Evolutionary conservation across 352 stramenopile genomes (phyloP), one percentile per base, ranked within the genome.

Genomic region (Elongisporangium undulatum): DNA sequence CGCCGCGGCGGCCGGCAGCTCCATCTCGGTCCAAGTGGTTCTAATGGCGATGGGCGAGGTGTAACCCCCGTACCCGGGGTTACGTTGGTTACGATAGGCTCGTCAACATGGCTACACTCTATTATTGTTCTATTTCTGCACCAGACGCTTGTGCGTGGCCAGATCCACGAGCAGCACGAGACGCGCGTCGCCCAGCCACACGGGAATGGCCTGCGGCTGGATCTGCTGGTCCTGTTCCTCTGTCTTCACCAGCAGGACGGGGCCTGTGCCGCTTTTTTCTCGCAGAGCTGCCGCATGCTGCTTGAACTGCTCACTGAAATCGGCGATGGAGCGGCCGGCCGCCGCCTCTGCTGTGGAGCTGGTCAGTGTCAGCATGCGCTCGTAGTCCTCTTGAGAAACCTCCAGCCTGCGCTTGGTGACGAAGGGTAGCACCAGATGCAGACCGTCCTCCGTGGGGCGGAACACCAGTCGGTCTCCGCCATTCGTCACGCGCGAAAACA

Each of bases 381-480:
- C 29, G 21, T 82, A 48, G 29, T 84, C 75, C 7, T 51, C 49
- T 0, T 55, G 56, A 0, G 67, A 69, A 3, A 68, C 71, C 1
- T 49, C 51, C 19, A 87, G 19, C 22, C 68, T 77, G 52, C 90
- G 79, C 72, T 96, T 95, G 19, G 71, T 94, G 56, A 97, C 69
- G 63, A 84, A 95, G 19, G 84, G 82, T 8, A 94, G 67, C 24
- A 96, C 63, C 23, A 85, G 50, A 0, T 60, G 68, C 21, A 97
- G 68, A 4, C 86, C 90, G 56, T 97, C 90, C 53, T 95, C 82
- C 10, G 82, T 85, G 1, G 89, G 71, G 4, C 90, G 83, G 55
- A 94, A 97, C 51, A 87, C 63, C 21, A 80, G 69, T 6, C 69
- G 72, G 3, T 75, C 65, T 9, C 69, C 69, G 16, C 41, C 51